phyloP scores from a whole-genome alignment of 164 flowering plant genomes.

The Piper betle region DNA sequence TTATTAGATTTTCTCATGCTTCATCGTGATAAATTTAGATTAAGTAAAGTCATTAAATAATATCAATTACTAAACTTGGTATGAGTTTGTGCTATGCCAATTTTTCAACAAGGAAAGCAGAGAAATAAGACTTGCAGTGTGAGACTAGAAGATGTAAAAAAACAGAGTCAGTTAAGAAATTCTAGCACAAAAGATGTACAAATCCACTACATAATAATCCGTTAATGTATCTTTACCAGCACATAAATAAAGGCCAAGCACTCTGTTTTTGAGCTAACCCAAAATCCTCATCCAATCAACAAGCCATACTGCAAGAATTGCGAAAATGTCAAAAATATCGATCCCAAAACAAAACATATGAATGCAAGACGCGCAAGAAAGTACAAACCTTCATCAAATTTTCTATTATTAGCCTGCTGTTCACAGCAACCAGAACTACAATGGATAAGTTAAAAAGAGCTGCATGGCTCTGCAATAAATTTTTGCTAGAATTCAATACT shows the following conservation, averaged over 20 bases:
- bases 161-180: slow-evolving; percentile 2
- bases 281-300: slow-evolving; percentile 73
- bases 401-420: slow-evolving; percentile 90
- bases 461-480: slow-evolving; percentile 78
- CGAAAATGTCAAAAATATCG: not conserved
- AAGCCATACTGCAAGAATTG: slow-evolving; percentile 72
- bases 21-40: too few relatives aligned
- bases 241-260: slow-evolving; percentile 97
- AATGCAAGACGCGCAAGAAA: not conserved
- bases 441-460: slow-evolving; percentile 92
- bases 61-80: slow-evolving; percentile 48
- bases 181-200: not conserved
- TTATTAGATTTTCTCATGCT: too few relatives aligned
- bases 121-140: slow-evolving; percentile 61
- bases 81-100: slow-evolving; percentile 42
- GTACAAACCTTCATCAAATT: slow-evolving; percentile 86
- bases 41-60: not conserved
- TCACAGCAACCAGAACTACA: slow-evolving; percentile 90
- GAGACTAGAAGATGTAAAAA: slow-evolving; percentile 38
- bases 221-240: slow-evolving; percentile 46
- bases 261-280: slow-evolving; percentile 80
- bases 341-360: not conserved
- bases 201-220: not conserved
- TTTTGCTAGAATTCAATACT: not conserved
- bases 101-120: slow-evolving; percentile 73